Base-by-base conservation (phyloP, 371 early-diverging fungal genomes). In the Rhizopus microsporus region DNA sequence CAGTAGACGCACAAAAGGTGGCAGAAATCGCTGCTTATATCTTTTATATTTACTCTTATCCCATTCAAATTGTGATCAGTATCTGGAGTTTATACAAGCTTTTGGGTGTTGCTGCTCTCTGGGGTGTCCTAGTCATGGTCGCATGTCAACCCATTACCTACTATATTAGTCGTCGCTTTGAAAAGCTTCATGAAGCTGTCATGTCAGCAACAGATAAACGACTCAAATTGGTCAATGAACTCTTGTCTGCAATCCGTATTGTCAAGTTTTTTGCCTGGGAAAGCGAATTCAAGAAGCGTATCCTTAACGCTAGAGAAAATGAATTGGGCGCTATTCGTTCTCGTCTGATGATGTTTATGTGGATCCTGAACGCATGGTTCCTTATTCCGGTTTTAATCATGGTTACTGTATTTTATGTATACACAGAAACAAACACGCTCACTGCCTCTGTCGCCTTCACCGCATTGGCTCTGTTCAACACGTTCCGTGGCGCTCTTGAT, bases 231-330 rank as follows among this genome's bases (percentile, higher is more conserved):
- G 75, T 90, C 56, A 88, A 83, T 17, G 91, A 91, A 54, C 72
- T 90, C 56, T 65, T 91, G 51, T 68, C 77, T 38, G 91, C 89
- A 8, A 91, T 92, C 45, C 85, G 89, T 38, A 87, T 90, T 13
- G 84, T 92, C 62, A 92, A 92, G 65, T 84, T 92, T 62, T 92
- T 91, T 78, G 92, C 88, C 15, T 92, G 92, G 92, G 89, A 92
- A 70, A 68, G 79, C 48, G 78, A 86, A 57, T 90, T 91, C 58
- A 69, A 75, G 38, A 71, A 74, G 33, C 81, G 82, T 45, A 71
- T 83, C 23, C 65, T 71, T 1, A 68, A 66, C 8, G 74, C 82
- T 5, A 76, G 85, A 56, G 71, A 75, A 30, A 60, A 54, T 9
- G 85, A 85, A 51, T 49, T 85, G 35, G 69, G 78, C 45, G 72